Evolutionary conservation across 2,329 filamentous ascomycete species (phyloP), one percentile per base, ranked within the genome.

Genomic region (Plenodomus tracheiphilus): DNA sequence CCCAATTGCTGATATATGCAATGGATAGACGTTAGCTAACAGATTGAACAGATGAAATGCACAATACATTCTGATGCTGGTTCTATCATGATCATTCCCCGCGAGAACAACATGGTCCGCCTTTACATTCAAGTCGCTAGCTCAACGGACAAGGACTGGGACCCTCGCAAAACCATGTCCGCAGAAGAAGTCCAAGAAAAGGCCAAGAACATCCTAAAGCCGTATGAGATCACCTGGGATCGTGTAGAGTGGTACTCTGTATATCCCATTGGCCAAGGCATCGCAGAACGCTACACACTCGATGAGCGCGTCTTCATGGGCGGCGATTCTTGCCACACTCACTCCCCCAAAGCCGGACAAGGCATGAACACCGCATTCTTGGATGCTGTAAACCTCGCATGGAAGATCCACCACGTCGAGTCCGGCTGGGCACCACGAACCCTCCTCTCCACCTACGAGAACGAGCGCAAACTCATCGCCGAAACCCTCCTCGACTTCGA

Each of bases 381-480:
- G 40, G 78, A 80, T 62, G 91, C 91, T 0, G 83, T 91, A 51
- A 97, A 97, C 71, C 79, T 97, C 35, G 92, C 92, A 7, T 97
- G 92, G 92, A 97, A 97, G 77, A 89, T 97, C 43, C 92, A 96
- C 68, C 85, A 89, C 30, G 93, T 97, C 9, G 91, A 96, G 69
- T 80, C 81, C 20, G 91, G 91, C 11, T 89, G 96, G 59, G 89
- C 91, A 1, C 76, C 85, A 22, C 86, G 89, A 52, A 82, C 83
- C 2, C 79, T 94, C 16, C 81, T 97, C 42, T 83, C 85, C 53
- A 94, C 92, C 0, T 97, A 97, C 70, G 90, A 97, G 74, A 80
- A 81, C 2, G 92, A 97, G 74, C 86, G 92, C 48, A 92, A 89
- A 69, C 80, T 87, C 47, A 87, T 95, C 36, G 93, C 93, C 4